These are phyloP conservation scores for Metarhizium brunneum DNA, from an alignment of 2,329 filamentous ascomycete genomes.

Conservation along the genomic window DNA sequence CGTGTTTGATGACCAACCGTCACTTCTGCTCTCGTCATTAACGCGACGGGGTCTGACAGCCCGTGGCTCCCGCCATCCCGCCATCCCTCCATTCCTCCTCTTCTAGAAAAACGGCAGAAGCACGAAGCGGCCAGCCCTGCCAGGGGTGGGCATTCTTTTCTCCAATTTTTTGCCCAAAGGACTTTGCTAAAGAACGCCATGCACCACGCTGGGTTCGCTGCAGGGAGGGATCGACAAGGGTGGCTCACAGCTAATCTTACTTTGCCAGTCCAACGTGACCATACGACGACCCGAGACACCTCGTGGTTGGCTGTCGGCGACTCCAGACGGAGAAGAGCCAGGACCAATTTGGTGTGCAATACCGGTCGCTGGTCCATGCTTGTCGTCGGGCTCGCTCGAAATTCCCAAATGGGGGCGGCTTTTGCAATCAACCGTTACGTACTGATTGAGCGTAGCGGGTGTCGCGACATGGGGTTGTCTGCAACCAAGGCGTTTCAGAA, in stretches of 20 bases:
- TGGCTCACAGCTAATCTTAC: constrained; percentile 4
- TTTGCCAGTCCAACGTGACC: constrained; percentile 3
- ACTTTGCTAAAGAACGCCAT: neutral
- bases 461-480: constrained; percentile 5
- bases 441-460: constrained; percentile 3
- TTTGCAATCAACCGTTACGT: neutral
- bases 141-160: neutral
- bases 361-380: constrained; percentile 1
- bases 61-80: neutral
- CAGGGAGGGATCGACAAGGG: constrained; percentile 3
- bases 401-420: constrained; percentile 1
- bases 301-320: constrained; percentile 10
- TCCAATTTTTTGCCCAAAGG: neutral
- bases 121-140: neutral
- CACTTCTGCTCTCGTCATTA: neutral
- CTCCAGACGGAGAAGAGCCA: constrained; percentile 7
- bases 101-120: constrained; percentile 25
- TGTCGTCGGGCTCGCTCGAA: neutral
- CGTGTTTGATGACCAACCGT: neutral
- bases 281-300: constrained; percentile 9
- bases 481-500: constrained; percentile 17
- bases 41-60: neutral
- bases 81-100: neutral
- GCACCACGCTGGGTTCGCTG: neutral
- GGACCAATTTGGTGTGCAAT: neutral